These are phyloP conservation scores for Pyricularia sp. DNA, from an alignment of 2,329 filamentous ascomycete species.

Conservation along the genomic window DNA sequence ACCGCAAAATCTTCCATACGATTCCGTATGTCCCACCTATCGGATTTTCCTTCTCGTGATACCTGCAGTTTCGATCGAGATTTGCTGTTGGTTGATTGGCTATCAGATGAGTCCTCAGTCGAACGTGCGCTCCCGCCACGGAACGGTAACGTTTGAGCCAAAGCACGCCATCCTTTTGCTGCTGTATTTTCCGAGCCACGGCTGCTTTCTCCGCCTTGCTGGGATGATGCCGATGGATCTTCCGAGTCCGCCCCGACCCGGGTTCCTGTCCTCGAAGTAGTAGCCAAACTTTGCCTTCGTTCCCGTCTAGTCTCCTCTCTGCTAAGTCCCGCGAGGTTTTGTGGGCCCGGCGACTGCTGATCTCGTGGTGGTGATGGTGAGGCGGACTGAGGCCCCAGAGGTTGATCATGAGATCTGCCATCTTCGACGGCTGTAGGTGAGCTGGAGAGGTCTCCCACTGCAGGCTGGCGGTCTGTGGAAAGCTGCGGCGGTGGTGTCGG, in stretches of 20 bases:
- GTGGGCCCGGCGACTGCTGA: background rate
- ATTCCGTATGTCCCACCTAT: constrained; percentile 41
- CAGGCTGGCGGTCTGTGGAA: background rate
- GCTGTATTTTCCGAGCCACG: constrained; percentile 4
- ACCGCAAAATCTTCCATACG: constrained; percentile 49
- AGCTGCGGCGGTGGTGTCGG: constrained; percentile 10
- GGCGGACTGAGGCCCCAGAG: background rate
- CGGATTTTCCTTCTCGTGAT: constrained; percentile 7
- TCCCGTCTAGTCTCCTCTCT: background rate
- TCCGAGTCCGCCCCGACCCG: background rate
- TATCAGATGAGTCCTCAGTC: background rate
- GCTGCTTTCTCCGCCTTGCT: background rate
- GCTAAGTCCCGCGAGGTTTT: background rate
- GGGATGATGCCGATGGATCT: background rate
- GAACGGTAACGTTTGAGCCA: constrained; percentile 19
- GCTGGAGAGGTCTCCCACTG: background rate
- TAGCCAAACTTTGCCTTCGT: background rate
- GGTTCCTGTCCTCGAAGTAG: background rate
- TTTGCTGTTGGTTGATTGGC: constrained; percentile 5
- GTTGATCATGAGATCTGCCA: background rate
- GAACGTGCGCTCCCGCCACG: constrained; percentile 5
- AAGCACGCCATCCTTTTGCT: constrained; percentile 15
- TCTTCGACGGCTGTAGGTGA: background rate
- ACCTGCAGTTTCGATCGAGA: constrained; percentile 4
- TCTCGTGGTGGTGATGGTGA: background rate